phyloP scores from a whole-genome alignment of 179 eudicot genomes.

The Patellifolia procumbens region DNA sequence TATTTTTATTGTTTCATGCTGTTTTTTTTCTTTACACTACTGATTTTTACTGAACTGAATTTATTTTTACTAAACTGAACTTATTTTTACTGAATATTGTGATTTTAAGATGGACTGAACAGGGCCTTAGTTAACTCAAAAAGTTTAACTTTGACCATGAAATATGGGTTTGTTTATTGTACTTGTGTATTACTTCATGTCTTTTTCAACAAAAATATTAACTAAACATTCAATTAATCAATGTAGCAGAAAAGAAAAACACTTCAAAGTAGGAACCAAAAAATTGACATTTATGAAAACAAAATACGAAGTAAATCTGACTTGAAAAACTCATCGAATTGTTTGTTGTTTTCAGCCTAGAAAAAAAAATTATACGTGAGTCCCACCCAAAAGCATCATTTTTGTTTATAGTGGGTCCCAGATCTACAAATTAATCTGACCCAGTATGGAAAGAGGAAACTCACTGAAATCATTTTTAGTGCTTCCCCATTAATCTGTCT shows the following conservation, averaged over 20 bases:
- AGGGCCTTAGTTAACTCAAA: too few relatives aligned
- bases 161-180: too few relatives aligned
- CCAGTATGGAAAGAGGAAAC: conserved; percentile 34
- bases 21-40: too few relatives aligned
- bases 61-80: too few relatives aligned
- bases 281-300: conserved; percentile 9
- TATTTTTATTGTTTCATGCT: too few relatives aligned
- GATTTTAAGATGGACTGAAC: too few relatives aligned
- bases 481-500: conserved; percentile 35
- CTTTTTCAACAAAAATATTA: not conserved
- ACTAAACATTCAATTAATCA: conserved; percentile 15
- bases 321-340: not conserved
- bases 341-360: conserved; percentile 6
- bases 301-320: not conserved
- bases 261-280: conserved; percentile 1
- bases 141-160: too few relatives aligned
- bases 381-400: conserved; percentile 34
- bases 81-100: too few relatives aligned
- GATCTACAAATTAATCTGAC: conserved; percentile 34
- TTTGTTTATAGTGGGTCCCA: conserved; percentile 30
- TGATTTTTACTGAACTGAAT: too few relatives aligned
- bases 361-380: conserved; percentile 32
- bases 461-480: conserved; percentile 34
- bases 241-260: not conserved
- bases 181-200: too few relatives aligned